Conservation (phyloP, 257 asterid species). For the Solanum chmielewskii region DNA sequence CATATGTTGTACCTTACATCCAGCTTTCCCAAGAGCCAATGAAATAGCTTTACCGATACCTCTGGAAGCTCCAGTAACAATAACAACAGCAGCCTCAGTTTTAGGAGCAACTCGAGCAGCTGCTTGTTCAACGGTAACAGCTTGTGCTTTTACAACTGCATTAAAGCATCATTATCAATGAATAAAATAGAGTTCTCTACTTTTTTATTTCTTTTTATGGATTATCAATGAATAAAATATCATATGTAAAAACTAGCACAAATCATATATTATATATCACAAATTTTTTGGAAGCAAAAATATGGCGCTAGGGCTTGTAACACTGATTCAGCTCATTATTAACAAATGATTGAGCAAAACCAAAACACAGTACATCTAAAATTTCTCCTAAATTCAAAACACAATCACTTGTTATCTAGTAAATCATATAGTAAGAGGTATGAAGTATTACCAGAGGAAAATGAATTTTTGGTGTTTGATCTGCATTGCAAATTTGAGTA, state of each 20-base stretch:
- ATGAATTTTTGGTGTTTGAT: constrained; percentile 15
- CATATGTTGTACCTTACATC: constrained; percentile 61
- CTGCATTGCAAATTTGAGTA: constrained; percentile 31
- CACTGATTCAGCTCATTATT: neutral
- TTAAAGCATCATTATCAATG: neutral
- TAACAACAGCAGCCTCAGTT: constrained; percentile 72
- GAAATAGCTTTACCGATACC: constrained; percentile 96
- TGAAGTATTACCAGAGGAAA: constrained; percentile 35
- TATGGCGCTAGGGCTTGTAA: neutral
- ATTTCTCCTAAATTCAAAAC: neutral
- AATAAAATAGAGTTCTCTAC: neutral
- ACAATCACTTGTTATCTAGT: neutral
- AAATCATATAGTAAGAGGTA: neutral
- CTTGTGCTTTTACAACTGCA: constrained; percentile 69
- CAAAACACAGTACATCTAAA: neutral
- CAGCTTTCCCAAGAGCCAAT: constrained; percentile 84
- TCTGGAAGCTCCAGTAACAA: constrained; percentile 93
- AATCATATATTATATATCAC: neutral
- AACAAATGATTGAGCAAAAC: neutral
- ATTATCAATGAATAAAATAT: neutral
- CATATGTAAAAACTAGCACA: too few relatives aligned
- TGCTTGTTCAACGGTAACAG: constrained; percentile 45
- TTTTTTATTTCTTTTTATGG: neutral
- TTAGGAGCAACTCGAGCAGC: constrained; percentile 32
- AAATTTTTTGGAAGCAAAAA: neutral